Evolutionary conservation across 2,329 filamentous ascomycete species (phyloP), one percentile per base, ranked within the genome.

Genomic region (Tolypocladium nubicola): DNA sequence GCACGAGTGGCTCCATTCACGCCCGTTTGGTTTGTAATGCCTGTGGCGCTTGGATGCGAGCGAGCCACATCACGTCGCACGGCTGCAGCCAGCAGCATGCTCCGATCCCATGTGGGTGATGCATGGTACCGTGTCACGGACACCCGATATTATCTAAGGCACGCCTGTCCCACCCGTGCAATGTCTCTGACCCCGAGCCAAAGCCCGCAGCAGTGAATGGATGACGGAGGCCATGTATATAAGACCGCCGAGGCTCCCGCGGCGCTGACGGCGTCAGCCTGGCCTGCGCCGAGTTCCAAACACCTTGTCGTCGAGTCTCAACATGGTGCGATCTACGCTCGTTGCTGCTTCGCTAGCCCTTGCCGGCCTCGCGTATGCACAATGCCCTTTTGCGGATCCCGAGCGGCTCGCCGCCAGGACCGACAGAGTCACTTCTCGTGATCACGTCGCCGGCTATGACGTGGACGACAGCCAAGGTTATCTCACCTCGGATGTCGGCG

Each of bases 401-500:
- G 61, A 52, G 19, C 56, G 52, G 11, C 57, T 72, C 21, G 65
- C 59, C 37, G 62, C 65, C 10, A 64, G 69, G 54, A 61, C 62
- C 6, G 62, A 68, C 1, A 61, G 62, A n/a, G 52, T 50, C 8
- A 58, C 58, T 11, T 71, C 72, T 33, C 69, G 71, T 33, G 57
- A 59, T 7, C 68, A 73, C 54, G 57, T 75, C 2, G 50, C 62
- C 16, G 59, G 68, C 52, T 75, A 73, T 54, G 74, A 77, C 58
- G 65, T 80, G 6, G 77, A 85, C 58, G 83, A 86, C 61, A 75
- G 74, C 52, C 67, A 78, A 39, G 74, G 75, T 2, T 86, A 73
- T 67, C 67, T 86, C 62, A 90, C 86, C 1, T 82, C 81, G 35
- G 87, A 89, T 65, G 82, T 82, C 30, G 87, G 87, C 13, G 85